Percentiles rank a stretch among this genome's conserved stretches.
These are phyloP conservation scores for Harringtonia lauricola DNA, from an alignment of 2,329 filamentous ascomycete genomes.

Conservation along the genomic window DNA sequence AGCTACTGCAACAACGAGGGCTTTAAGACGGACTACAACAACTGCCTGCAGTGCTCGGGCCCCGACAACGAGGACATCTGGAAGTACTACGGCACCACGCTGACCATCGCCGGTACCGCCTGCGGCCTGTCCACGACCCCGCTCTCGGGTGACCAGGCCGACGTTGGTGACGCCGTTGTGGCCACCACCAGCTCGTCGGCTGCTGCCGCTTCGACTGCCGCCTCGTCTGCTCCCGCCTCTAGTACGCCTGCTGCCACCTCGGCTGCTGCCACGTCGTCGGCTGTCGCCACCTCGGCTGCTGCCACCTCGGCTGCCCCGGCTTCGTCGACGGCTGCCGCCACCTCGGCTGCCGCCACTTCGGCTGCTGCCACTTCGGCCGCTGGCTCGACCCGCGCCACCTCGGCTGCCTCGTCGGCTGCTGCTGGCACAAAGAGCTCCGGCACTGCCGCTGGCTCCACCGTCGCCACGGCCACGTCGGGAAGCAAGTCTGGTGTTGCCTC, in stretches of 20 bases:
- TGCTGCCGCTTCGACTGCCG: slow-evolving; percentile 1
- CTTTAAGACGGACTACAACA: slow-evolving; percentile 26
- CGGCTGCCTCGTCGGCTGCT: not conserved
- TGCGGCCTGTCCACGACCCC: slow-evolving; percentile 18
- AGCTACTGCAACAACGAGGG: slow-evolving; percentile 22
- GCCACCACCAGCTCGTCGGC: slow-evolving; percentile 5
- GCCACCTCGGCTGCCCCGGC: not conserved
- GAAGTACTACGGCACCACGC: slow-evolving; percentile 25
- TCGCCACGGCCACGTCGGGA: no score
- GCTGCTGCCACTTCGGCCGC: slow-evolving; percentile 4
- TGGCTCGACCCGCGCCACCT: not conserved
- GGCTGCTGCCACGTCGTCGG: not conserved
- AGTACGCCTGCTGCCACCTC: not conserved
- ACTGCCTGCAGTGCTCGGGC: slow-evolving; percentile 27
- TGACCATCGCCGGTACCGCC: slow-evolving; percentile 17
- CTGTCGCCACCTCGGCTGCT: not conserved
- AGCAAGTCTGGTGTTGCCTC: no score
- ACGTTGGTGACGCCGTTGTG: slow-evolving; percentile 10
- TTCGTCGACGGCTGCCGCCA: slow-evolving; percentile 3
- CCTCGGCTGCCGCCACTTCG: not conserved
- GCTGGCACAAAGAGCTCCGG: not conserved
- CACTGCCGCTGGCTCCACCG: not conserved
- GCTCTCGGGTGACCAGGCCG: slow-evolving; percentile 10
- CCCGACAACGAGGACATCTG: slow-evolving; percentile 30
- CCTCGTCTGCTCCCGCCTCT: not conserved